Evolutionary conservation across 2,329 filamentous ascomycete species (phyloP), one percentile per base, ranked within the genome.

Genomic region (Neocucurbitaria cava): DNA sequence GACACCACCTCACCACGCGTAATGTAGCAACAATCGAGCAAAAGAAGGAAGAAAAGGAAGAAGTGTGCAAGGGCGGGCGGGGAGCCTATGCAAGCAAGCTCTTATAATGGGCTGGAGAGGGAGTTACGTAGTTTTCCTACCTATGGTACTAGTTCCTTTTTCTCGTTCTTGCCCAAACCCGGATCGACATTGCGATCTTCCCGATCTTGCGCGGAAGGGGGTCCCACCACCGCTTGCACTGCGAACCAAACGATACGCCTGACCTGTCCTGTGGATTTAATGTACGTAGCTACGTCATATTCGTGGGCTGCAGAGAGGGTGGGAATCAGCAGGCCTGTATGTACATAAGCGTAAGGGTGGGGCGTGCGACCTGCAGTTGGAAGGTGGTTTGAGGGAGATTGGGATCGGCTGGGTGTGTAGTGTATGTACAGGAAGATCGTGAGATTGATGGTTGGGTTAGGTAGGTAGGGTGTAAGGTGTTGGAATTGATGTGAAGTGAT

Each of bases 171-270:
- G n/a, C n/a, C 35, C 5, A n/a, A 9, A 4, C 21, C 23, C 23
- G 5, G 41, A 43, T 43, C 41, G 41, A 30, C 41, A 43, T 43
- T n/a, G 41, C 41, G 41, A 43, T 28, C 41, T 43, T 5, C 40
- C 24, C 41, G 24, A 43, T 43, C 21, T 30, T 28, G 41, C 11
- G n/a, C 40, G 40, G 39, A 41, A 41, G 39, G 9, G 24, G 24
- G 24, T 5, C 24, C 24, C 24, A 26, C 24, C 5, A 18, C 20
- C 20, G 18, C 33, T 7, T 17, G 15, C 17, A 23, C 20, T n/a
- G n/a, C n/a, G n/a, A n/a, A n/a, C n/a, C n/a, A n/a, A n/a, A n/a
- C n/a, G n/a, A n/a, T n/a, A n/a, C n/a, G n/a, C n/a, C n/a, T n/a
- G n/a, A 21, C 24, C 24, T 26, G 20, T 23, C 5, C 36, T 17